A percentile compares a stretch with the other conserved stretches of the same genome.
Conservation (phyloP, 306 rosid species). For the Boehmeria nivea region DNA sequence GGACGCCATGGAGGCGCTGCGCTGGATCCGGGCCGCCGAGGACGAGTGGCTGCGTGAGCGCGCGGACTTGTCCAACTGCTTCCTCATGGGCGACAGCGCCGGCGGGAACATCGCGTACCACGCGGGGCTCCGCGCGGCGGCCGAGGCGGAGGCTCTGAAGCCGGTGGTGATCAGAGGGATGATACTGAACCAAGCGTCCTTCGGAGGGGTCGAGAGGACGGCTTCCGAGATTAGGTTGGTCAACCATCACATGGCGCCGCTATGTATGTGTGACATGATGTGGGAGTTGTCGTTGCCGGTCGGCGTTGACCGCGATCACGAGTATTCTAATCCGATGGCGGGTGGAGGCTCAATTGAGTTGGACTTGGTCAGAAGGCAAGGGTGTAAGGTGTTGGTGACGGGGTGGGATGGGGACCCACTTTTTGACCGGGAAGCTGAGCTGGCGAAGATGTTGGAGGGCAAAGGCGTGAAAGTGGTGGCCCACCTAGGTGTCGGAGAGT, state of each 20-base stretch:
- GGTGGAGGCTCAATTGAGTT: constrained; percentile 2
- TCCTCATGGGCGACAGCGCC: constrained; percentile 46
- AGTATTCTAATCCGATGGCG: constrained; percentile 41
- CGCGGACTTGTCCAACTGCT: constrained; percentile 35
- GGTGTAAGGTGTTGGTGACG: constrained; percentile 43
- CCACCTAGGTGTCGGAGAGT: constrained; percentile 43
- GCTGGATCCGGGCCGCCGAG: constrained; percentile 23
- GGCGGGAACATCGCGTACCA: constrained; percentile 47
- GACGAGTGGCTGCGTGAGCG: constrained; percentile 34
- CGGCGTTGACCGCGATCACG: constrained; percentile 44
- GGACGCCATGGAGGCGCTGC: constrained; percentile 39
- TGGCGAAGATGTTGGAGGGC: constrained; percentile 30
- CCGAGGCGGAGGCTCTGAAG: background rate
- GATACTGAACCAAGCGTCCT: constrained; percentile 44
- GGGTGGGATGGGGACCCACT: constrained; percentile 64
- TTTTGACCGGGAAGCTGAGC: constrained; percentile 51
- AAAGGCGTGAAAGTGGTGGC: constrained; percentile 48
- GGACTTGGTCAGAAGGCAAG: constrained; percentile 42
- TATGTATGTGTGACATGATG: constrained; percentile 10
- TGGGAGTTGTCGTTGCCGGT: constrained; percentile 47
- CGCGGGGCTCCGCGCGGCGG: constrained; percentile 26
- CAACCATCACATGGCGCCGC: constrained; percentile 13
- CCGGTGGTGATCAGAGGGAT: constrained; percentile 38
- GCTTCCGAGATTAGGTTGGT: constrained; percentile 32
- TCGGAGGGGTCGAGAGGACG: constrained; percentile 38